Evolutionary conservation across 2,329 filamentous ascomycete genomes (phyloP), one percentile per base, ranked within the genome.

Genomic region (Penicillium nordicum): DNA sequence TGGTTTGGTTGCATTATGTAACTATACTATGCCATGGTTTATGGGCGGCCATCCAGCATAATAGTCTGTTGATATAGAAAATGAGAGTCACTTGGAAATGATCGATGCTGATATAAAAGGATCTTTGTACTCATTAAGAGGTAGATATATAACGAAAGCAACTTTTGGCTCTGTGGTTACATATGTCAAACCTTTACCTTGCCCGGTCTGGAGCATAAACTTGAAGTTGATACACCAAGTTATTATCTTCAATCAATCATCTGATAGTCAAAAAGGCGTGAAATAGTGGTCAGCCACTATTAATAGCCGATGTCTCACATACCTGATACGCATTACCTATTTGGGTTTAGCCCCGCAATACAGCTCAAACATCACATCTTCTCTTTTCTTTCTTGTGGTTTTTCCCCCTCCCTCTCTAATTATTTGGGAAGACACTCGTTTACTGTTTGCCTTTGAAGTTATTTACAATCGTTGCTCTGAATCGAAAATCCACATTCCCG

Each of bases 251-350:
- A 38, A 32, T 41, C 34, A 25, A 21, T 36, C 43, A 48, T 11
- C 32, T 53, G 37, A 42, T 42, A 21, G 34, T 29, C 32, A 34
- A 34, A 34, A 16, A 34, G 32, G 12, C 32, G 14, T 14, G 27
- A 29, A 34, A 47, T 48, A 29, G 37, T 30, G 14, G n/a, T 37
- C 34, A 37, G 34, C 36, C 41, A 30, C 62, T 66, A 66, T 59
- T 57, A 63, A 63, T 66, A 66, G 63, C 53, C 44, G 38, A 58
- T 65, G 63, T 66, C 61, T 66, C 63, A 64, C 58, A 52, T 53
- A 32, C 18, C 43, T 49, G 47, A 50, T 14, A 34, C 38, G 16
- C 30, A 51, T 8, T 27, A 36, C 62, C 61, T 29, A 8, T 56
- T 65, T 60, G 34, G 64, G 59, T 30, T 61, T 66, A 65, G 63